Percentiles rank a stretch among this genome's conserved stretches.
Conservation (phyloP, 352 stramenopile genomes). For the Blastocystis sp. region DNA sequence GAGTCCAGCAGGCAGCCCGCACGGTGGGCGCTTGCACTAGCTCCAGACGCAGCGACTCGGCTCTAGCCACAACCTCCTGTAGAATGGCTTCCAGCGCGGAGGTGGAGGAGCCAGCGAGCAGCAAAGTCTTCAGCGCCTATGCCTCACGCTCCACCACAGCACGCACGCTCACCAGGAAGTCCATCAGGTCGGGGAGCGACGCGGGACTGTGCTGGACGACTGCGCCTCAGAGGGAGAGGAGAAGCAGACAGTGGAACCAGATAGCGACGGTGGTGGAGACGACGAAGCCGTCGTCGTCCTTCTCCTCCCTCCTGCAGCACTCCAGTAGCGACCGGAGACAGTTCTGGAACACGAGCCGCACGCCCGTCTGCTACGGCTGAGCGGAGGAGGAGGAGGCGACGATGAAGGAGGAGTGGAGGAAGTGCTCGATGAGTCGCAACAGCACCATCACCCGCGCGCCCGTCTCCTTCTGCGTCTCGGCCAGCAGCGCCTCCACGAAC, state of each 20-base stretch:
- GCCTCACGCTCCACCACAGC: neutral
- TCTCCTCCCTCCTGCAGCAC: neutral
- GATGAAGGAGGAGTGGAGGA: neutral
- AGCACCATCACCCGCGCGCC: constrained; percentile 42
- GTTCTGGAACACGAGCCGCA: neutral
- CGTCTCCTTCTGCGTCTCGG: neutral
- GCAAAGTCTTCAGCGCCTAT: neutral
- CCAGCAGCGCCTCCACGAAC: neutral
- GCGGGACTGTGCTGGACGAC: neutral
- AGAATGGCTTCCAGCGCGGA: neutral
- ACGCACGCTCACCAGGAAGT: neutral
- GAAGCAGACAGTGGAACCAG: constrained; percentile 7
- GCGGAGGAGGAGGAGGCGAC: neutral
- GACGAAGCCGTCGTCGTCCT: constrained; percentile 49
- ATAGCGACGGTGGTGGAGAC: constrained; percentile 17
- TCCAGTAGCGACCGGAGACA: neutral
- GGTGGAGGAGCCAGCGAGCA: neutral
- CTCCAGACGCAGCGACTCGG: neutral
- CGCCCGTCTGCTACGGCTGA: constrained; percentile 1
- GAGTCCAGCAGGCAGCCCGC: neutral
- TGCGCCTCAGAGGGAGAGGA: neutral
- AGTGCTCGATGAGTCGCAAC: constrained; percentile 32
- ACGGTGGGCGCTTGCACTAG: neutral
- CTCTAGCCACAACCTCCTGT: neutral
- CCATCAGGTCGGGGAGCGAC: neutral